phyloP scores from a whole-genome alignment of 2,329 filamentous ascomycete genomes.

The Aspergillus pseudoviridinutans region DNA sequence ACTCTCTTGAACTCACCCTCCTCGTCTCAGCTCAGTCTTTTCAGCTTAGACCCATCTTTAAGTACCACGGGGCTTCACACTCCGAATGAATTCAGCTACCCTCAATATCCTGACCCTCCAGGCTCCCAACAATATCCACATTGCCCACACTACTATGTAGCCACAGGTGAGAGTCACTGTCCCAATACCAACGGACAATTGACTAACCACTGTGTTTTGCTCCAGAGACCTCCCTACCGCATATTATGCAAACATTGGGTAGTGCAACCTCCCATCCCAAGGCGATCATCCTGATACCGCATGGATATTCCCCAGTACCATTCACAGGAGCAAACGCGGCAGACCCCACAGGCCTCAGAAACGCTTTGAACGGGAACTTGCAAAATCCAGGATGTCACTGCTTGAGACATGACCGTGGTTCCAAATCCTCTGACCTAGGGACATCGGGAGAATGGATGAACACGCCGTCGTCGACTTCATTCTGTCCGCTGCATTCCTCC shows the following conservation, averaged over 20 bases:
- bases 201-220: background rate
- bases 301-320: background rate
- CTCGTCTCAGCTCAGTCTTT: background rate
- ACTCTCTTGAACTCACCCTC: background rate
- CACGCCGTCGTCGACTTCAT: background rate
- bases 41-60: background rate
- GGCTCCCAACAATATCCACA: background rate
- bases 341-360: background rate
- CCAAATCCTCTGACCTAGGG: background rate
- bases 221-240: conserved; percentile 15
- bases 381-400: background rate
- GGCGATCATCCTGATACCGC: conserved; percentile 14
- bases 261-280: conserved; percentile 6
- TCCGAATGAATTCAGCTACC: background rate
- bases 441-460: background rate
- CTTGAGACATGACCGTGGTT: background rate
- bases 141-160: conserved; percentile 3
- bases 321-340: background rate
- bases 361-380: background rate
- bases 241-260: conserved; percentile 15
- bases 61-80: background rate
- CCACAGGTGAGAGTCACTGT: conserved; percentile 8
- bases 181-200: background rate
- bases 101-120: background rate
- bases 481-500: conserved; percentile 5